Base-by-base conservation (phyloP, 1,284 basidiomycete species). In the Rhodotorula sp. region DNA sequence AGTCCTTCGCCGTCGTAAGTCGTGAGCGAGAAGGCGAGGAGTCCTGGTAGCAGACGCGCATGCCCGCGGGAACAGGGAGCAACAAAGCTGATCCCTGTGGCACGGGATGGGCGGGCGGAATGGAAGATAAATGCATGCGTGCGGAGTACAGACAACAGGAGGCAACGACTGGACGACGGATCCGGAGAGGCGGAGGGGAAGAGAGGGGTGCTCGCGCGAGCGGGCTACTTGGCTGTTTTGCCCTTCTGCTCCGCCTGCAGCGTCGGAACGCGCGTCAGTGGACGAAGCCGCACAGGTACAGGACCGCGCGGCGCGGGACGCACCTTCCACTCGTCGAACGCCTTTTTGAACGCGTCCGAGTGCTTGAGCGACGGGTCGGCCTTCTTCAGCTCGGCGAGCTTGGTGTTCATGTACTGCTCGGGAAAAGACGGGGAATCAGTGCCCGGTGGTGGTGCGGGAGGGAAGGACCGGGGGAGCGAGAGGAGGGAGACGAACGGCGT, bases 351-450 rank as follows among this genome's bases (percentile, higher is more conserved):
- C 54, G 66, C 70, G 19, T 68, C 70, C 17, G 53, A 34, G 66
- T 72, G 70, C 22, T 55, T 51, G 17, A 72, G 36, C 17, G 53
- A 9, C 17, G 70, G 70, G 32, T 69, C 56, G 9, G 27, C 51
- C 63, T 72, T 72, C n/a, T 72, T 72, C 50, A 72, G 44, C 27
- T 65, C 64, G 25, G 66, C 55, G n/a, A 72, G 50, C n/a, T 65
- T 65, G 22, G 67, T 41, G 51, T 66, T 67, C 70, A 72, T 69
- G 64, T 68, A 72, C 70, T 72, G 63, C 19, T 12, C 5, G 39
- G 56, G 48, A 19, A n/a, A n/a, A 13, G 56, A 7, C 56, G 56
- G 19, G 44, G 19, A 29, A 19, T 51, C 12, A 59, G 41, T 37
- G 19, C 7, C 1, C 10, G 21, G 8, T 0, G 0, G 36, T n/a